These are phyloP conservation scores for Saprolegnia parasitica DNA, from an alignment of 352 stramenopile genomes.

Conservation along the genomic window DNA sequence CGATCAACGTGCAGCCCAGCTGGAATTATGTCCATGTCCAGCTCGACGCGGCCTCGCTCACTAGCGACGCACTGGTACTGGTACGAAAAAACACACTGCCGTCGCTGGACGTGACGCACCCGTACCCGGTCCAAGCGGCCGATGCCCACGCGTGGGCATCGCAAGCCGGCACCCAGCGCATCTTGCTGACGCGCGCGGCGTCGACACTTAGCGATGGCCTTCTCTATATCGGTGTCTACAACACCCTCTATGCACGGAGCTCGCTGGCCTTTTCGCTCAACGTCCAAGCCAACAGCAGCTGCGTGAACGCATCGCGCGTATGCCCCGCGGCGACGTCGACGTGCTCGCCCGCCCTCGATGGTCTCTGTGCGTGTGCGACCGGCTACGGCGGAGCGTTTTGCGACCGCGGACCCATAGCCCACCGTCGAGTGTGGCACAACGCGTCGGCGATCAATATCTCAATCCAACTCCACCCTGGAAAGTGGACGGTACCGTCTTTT, in stretches of 20 bases:
- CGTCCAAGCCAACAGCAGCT: constrained; percentile 51
- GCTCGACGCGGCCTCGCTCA: constrained; percentile 34
- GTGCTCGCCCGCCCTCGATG: constrained; percentile 47
- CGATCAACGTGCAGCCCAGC: constrained; percentile 45
- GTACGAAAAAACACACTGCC: constrained; percentile 62
- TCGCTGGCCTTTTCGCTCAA: constrained; percentile 48
- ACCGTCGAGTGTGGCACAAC: constrained; percentile 29
- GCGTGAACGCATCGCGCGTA: constrained; percentile 32
- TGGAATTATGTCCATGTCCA: constrained; percentile 59
- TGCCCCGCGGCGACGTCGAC: constrained; percentile 45
- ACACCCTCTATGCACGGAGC: constrained; percentile 54
- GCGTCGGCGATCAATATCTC: constrained; percentile 30
- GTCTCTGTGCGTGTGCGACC: constrained; percentile 45
- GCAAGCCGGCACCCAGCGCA: constrained; percentile 39
- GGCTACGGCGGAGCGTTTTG: constrained; percentile 47
- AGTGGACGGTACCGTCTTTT: constrained; percentile 35
- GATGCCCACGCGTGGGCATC: constrained; percentile 49
- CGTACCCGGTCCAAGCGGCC: constrained; percentile 47
- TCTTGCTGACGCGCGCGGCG: constrained; percentile 49
- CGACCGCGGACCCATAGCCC: constrained; percentile 22
- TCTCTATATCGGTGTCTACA: constrained; percentile 73
- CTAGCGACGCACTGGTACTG: constrained; percentile 72
- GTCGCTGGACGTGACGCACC: constrained; percentile 29
- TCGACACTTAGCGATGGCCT: constrained; percentile 64
- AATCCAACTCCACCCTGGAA: constrained; percentile 31